phyloP scores from a whole-genome alignment of 306 rosid genomes.

The Astragalus glycyphyllos region DNA sequence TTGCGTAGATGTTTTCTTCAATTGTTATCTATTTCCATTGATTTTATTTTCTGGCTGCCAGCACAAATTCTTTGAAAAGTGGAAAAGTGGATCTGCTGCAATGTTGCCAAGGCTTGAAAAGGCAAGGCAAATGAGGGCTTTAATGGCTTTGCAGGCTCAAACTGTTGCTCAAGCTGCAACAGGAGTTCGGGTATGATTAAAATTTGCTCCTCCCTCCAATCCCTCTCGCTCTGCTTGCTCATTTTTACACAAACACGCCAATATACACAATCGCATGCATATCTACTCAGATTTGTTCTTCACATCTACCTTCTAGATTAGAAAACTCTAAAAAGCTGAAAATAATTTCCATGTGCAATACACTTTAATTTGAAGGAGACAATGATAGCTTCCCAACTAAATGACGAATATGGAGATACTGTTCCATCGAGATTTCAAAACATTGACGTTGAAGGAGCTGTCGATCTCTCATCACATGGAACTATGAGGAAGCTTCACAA shows the following conservation, averaged over 20 bases:
- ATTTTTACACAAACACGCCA: too few relatives aligned
- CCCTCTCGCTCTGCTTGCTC: neutral
- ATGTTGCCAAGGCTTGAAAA: conserved; percentile 84
- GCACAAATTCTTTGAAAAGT: conserved; percentile 97
- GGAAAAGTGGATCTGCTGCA: conserved; percentile 80
- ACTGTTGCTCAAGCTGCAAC: conserved; percentile 56
- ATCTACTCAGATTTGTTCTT: neutral
- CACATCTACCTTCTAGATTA: conserved; percentile 26
- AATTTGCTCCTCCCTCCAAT: conserved; percentile 9
- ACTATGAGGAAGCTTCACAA: conserved; percentile 55
- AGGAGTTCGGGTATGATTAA: conserved; percentile 66
- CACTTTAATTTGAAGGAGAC: conserved; percentile 57
- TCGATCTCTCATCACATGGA: conserved; percentile 54
- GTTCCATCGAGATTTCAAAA: conserved; percentile 76
- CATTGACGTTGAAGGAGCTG: conserved; percentile 53
- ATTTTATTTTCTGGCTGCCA: conserved; percentile 46
- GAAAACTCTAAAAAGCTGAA: conserved; percentile 24
- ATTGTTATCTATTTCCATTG: conserved; percentile 41
- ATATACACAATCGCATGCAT: neutral
- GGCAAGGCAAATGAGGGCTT: conserved; percentile 80
- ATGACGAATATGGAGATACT: conserved; percentile 86
- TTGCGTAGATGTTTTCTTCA: conserved; percentile 35
- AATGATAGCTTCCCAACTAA: conserved; percentile 50
- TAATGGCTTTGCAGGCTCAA: conserved; percentile 82
- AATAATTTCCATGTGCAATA: conserved; percentile 15